These are phyloP conservation scores for Ceratocystis smalleyi DNA, from an alignment of 2,329 filamentous ascomycete species.

Conservation along the genomic window DNA sequence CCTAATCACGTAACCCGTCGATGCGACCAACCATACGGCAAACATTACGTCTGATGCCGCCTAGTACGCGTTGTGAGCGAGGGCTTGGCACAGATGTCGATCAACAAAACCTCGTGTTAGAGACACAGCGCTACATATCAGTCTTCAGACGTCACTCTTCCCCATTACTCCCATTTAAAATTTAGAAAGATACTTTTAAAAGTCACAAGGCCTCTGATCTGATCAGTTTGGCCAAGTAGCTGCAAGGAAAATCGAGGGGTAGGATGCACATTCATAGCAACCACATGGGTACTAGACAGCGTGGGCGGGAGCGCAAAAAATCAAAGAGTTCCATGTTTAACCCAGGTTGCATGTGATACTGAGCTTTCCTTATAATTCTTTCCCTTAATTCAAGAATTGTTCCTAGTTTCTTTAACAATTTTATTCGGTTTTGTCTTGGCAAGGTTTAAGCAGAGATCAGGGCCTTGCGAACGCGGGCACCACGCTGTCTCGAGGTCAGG, in stretches of 20 bases:
- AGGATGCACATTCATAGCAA: conserved; percentile 5
- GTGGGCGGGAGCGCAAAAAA: conserved; percentile 5
- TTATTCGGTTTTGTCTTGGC: conserved; percentile 17
- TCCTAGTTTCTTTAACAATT: conserved; percentile 24
- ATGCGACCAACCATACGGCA: no score
- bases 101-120: background rate
- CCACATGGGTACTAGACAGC: background rate
- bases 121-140: background rate
- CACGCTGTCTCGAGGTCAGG: conserved; percentile 86
- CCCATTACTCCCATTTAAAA: background rate
- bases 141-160: background rate
- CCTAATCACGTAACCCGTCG: no score
- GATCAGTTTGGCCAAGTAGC: background rate
- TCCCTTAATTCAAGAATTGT: conserved; percentile 18
- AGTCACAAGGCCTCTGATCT: conserved; percentile 9
- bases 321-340: conserved; percentile 17
- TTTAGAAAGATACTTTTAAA: conserved; percentile 3
- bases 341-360: conserved; percentile 12
- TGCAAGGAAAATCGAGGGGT: conserved; percentile 10
- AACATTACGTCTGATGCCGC: no score
- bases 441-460: conserved; percentile 45
- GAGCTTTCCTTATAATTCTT: conserved; percentile 8
- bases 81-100: background rate
- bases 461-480: conserved; percentile 47
- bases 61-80: no score